These are phyloP conservation scores for Diospyros kaki DNA, from an alignment of 148 eudicot genomes.

Conservation along the genomic window DNA sequence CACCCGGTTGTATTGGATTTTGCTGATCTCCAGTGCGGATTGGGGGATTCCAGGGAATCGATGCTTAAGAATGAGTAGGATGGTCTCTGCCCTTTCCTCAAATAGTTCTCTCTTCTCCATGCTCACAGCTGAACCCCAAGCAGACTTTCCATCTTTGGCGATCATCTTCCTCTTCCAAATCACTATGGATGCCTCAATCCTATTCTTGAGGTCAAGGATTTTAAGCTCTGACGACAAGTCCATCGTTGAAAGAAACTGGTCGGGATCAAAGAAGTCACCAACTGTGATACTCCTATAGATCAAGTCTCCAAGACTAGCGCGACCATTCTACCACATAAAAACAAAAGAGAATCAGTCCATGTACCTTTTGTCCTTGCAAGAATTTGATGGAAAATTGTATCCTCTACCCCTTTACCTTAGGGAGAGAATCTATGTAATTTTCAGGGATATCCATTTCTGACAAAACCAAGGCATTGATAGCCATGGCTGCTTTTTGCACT, in stretches of 20 bases:
- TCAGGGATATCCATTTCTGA: slow-evolving; percentile 49
- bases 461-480: slow-evolving; percentile 15
- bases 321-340: slow-evolving; percentile 46
- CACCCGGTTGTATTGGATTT: slow-evolving; percentile 67
- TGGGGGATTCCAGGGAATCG: slow-evolving; percentile 65
- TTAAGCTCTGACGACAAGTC: slow-evolving; percentile 73
- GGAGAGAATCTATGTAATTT: slow-evolving; percentile 67
- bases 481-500: slow-evolving; percentile 24
- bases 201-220: slow-evolving; percentile 60
- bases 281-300: slow-evolving; percentile 57
- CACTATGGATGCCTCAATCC: slow-evolving; percentile 71
- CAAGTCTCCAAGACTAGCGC: slow-evolving; percentile 62
- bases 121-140: slow-evolving; percentile 71
- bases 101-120: slow-evolving; percentile 70
- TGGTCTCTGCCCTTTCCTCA: slow-evolving; percentile 69
- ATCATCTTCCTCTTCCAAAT: slow-evolving; percentile 72
- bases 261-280: slow-evolving; percentile 61
- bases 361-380: not conserved
- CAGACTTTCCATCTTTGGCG: slow-evolving; percentile 51
- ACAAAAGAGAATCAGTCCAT: not conserved
- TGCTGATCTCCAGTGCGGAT: slow-evolving; percentile 66
- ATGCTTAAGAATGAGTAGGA: slow-evolving; percentile 56
- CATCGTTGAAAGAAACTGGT: slow-evolving; percentile 45
- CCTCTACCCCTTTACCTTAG: slow-evolving; percentile 44
- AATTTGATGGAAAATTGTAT: not conserved